Conservation (phyloP, 371 early-diverging fungal genomes). For the Mortierella sp. region DNA sequence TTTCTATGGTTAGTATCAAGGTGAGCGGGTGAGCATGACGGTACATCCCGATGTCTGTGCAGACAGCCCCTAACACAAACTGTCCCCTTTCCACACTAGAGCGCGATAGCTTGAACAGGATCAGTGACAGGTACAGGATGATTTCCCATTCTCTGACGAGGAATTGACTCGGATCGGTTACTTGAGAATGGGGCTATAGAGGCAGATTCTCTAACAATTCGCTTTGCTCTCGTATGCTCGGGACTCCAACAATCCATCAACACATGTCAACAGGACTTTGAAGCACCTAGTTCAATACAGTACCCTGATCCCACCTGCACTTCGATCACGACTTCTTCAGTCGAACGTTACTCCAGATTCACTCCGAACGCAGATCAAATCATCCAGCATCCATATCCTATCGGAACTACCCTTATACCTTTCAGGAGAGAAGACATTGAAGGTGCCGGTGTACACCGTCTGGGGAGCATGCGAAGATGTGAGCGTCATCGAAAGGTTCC, state of each 20-base stretch:
- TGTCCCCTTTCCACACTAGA: conserved; percentile 44
- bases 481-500: conserved; percentile 68
- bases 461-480: conserved; percentile 80
- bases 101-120: conserved; percentile 64
- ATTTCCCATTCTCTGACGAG: too few relatives aligned
- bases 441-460: conserved; percentile 73
- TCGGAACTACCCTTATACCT: conserved; percentile 68
- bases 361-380: conserved; percentile 60
- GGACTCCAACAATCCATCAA: not conserved
- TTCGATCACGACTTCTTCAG: conserved; percentile 58
- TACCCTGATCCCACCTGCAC: conserved; percentile 63
- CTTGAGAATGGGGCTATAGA: too few relatives aligned
- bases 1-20: conserved; percentile 78
- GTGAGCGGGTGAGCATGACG: too few relatives aligned
- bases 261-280: conserved; percentile 57
- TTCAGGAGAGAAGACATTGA: conserved; percentile 57
- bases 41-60: too few relatives aligned
- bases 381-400: conserved; percentile 59
- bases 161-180: too few relatives aligned
- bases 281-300: conserved; percentile 73
- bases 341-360: conserved; percentile 56
- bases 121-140: conserved; percentile 63
- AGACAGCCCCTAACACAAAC: too few relatives aligned
- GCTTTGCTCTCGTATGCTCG: too few relatives aligned
- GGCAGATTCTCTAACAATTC: too few relatives aligned